Conservation (phyloP, 2,329 filamentous ascomycete species). For the Cryphonectria carpinicola region DNA sequence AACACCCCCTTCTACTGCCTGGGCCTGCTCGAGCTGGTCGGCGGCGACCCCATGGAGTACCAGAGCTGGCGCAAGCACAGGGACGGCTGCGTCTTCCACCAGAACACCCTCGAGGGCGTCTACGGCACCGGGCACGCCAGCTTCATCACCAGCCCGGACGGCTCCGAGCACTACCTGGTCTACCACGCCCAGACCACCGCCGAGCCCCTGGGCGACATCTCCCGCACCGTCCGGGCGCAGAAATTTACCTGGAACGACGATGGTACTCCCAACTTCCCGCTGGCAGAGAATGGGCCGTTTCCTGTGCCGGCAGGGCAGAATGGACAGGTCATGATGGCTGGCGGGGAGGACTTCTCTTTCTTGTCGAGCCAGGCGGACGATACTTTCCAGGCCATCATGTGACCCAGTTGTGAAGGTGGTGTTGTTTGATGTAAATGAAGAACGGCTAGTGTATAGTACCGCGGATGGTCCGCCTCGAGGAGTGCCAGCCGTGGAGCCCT, state of each 20-base stretch:
- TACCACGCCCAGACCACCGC: constrained; percentile 43
- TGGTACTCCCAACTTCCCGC: constrained; percentile 40
- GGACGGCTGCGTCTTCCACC: constrained; percentile 41
- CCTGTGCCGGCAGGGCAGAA: constrained; percentile 39
- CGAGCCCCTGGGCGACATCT: constrained; percentile 38
- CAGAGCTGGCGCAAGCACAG: constrained; percentile 41
- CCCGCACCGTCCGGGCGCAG: constrained; percentile 40
- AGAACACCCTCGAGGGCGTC: constrained; percentile 39
- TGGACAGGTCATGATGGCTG: constrained; percentile 19
- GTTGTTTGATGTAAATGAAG: background rate
- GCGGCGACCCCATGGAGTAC: constrained; percentile 43
- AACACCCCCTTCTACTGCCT: constrained; percentile 44
- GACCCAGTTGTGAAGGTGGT: background rate
- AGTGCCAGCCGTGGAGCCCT: too few relatives aligned
- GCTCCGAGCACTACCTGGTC: constrained; percentile 40
- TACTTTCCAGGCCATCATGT: background rate
- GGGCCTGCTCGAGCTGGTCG: constrained; percentile 42
- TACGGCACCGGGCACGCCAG: constrained; percentile 43
- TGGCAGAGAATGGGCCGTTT: constrained; percentile 41
- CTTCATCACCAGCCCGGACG: constrained; percentile 41
- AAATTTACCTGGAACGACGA: constrained; percentile 41
- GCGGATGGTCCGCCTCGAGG: background rate
- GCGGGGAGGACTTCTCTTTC: constrained; percentile 16
- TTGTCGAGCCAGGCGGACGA: constrained; percentile 28
- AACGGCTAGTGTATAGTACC: background rate